A percentile compares a stretch with the other conserved stretches of the same genome.
Conservation (phyloP, 1,139 yeast species). For the Blastobotrys proliferans region DNA sequence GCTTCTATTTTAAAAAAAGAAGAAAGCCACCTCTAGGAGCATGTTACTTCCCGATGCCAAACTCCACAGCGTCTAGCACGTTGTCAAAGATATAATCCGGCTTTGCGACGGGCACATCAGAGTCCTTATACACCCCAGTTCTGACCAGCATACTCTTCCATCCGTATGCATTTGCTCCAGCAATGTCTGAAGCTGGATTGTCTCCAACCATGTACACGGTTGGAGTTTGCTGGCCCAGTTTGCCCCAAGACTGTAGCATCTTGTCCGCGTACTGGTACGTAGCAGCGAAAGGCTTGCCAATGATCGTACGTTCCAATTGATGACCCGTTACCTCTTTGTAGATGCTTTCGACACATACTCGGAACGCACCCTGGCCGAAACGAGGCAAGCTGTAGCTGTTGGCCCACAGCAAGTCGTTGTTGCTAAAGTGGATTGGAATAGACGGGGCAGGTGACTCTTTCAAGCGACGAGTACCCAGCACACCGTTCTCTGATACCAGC, state of each 20-base stretch:
- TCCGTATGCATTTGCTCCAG: constrained; percentile 81
- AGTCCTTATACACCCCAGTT: constrained; percentile 84
- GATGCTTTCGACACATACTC: constrained; percentile 59
- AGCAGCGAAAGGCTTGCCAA: constrained; percentile 80
- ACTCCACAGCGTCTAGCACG: constrained; percentile 38
- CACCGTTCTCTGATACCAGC: constrained; percentile 60
- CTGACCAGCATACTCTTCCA: constrained; percentile 83
- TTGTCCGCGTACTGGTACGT: constrained; percentile 85
- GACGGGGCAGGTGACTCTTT: constrained; percentile 44
- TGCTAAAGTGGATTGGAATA: constrained; percentile 79
- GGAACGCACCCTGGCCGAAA: constrained; percentile 90
- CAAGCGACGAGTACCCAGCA: constrained; percentile 56
- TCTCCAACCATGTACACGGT: constrained; percentile 92
- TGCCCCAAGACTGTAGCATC: constrained; percentile 56
- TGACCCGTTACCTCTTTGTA: constrained; percentile 52
- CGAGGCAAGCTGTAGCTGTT: constrained; percentile 76
- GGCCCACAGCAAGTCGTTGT: constrained; percentile 88
- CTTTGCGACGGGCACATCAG: constrained; percentile 36
- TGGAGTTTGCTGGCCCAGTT: constrained; percentile 22
- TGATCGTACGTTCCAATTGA: constrained; percentile 51
- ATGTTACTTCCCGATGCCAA: neutral
- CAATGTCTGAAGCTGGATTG: constrained; percentile 88
- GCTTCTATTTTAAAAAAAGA: too few species aligned
- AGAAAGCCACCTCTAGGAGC: too few species aligned
- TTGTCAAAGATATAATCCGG: constrained; percentile 36